Conservation (phyloP, 2,329 filamentous ascomycete species). For the Camptophora hylomeconis region DNA sequence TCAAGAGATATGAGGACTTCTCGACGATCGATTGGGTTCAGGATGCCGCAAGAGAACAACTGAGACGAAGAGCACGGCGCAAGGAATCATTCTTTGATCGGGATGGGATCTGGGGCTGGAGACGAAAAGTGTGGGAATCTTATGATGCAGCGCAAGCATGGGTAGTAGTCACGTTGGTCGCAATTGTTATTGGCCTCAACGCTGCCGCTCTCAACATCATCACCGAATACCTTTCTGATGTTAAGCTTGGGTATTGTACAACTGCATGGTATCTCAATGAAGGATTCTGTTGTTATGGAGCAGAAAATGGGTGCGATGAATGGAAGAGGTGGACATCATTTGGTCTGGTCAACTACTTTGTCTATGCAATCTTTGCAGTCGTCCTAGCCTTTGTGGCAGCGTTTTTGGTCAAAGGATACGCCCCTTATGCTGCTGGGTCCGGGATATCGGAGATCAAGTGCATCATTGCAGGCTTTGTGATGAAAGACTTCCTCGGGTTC, state of each 20-base stretch:
- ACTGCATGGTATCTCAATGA: constrained; percentile 96
- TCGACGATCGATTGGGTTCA: constrained; percentile 97
- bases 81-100: constrained; percentile 62
- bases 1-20: constrained; percentile 98
- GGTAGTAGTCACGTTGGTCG: constrained; percentile 90
- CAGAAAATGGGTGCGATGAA: constrained; percentile 73
- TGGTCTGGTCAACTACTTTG: constrained; percentile 64
- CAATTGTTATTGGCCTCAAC: constrained; percentile 83
- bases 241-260: constrained; percentile 90
- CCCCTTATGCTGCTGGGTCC: constrained; percentile 89
- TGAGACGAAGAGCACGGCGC: constrained; percentile 62
- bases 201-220: constrained; percentile 88
- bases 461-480: constrained; percentile 96
- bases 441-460: constrained; percentile 99
- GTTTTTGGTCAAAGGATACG: constrained; percentile 75
- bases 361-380: constrained; percentile 77
- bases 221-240: constrained; percentile 91
- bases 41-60: constrained; percentile 82
- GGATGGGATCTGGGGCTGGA: constrained; percentile 60
- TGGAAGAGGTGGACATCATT: constrained; percentile 85
- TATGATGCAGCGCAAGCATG: constrained; percentile 96
- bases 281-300: constrained; percentile 95
- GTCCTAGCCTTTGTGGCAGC: constrained; percentile 73
- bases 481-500: constrained; percentile 92
- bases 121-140: constrained; percentile 65